Base-by-base conservation (phyloP, 2,329 filamentous ascomycete species). In the Epichloe gansuensis region DNA sequence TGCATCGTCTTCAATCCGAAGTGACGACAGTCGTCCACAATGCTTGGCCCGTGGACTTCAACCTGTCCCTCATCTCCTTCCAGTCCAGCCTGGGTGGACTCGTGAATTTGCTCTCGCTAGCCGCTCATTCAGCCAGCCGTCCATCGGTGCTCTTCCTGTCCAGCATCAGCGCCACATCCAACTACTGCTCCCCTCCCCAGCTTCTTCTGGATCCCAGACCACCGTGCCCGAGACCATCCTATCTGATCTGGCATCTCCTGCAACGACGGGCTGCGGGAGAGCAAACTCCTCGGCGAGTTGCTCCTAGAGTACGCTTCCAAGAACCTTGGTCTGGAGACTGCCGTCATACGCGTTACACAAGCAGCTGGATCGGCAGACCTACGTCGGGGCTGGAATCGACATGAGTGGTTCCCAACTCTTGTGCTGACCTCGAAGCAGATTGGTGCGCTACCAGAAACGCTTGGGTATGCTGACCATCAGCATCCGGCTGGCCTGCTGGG, bases 21-120 rank as follows among this genome's bases (percentile, higher is more conserved):
- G 50, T 53, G 3, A 52, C 45, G 2, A 28, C 42, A 9, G 46
- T 54, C 43, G 50, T 56, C 35, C 55, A 56, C 43, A 54, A 50
- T 23, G 55, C 52, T 9, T 56, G 55, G 55, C 50, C 50, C 2
- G 55, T 56, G 12, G 37, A 56, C 44, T 54, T 56, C 44, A 54
- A 51, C 31, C 21, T 48, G 9, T 35, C 52, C 13, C 35, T 54
- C n/a, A 39, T 38, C 6, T 23, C 50, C 2, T 56, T 56, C 39
- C 41, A 23, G 43, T 43, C 54, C 12, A 43, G 44, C 4, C 51
- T 56, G 9, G 34, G 43, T 6, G 52, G 54, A 2, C 34, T 56
- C 2, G 38, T 52, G 9, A 54, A 52, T 28, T 11, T 56, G n/a
- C 21, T 56, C n/a, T 39, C 34, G 17, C 44, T 56, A 11, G 50